phyloP scores from a whole-genome alignment of 2,329 filamentous ascomycete genomes.

The Penicillium hordei region DNA sequence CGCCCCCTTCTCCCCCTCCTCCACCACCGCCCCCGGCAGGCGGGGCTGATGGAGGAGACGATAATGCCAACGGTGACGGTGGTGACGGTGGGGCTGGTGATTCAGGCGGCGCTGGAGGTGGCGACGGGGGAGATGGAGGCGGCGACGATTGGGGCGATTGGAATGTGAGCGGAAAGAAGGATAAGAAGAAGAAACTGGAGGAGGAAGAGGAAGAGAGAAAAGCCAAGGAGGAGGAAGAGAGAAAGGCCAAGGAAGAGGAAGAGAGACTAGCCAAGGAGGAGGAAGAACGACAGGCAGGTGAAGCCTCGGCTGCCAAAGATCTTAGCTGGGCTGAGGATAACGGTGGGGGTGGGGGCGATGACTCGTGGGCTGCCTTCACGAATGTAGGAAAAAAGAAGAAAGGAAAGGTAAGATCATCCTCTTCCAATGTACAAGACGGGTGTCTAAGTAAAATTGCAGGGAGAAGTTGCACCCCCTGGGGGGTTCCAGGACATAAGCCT shows the following conservation, averaged over 20 bases:
- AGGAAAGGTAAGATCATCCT: conserved; percentile 50
- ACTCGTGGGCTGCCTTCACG: conserved; percentile 54
- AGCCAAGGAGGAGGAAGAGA: conserved; percentile 31
- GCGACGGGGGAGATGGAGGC: conserved; percentile 32
- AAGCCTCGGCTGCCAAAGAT: conserved; percentile 32
- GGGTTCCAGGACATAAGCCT: conserved; percentile 70
- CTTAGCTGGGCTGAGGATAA: conserved; percentile 49
- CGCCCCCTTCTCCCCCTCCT: conserved; percentile 15
- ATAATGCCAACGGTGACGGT: conserved; percentile 33
- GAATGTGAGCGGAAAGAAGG: conserved; percentile 34
- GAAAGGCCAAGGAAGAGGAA: conserved; percentile 28
- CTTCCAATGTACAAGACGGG: neutral
- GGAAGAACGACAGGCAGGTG: conserved; percentile 30
- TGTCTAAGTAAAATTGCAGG: conserved; percentile 20
- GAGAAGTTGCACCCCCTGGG: conserved; percentile 42
- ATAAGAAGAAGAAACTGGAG: conserved; percentile 30
- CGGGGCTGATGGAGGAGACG: conserved; percentile 43
- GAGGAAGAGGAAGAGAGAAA: conserved; percentile 34
- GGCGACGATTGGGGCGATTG: conserved; percentile 45
- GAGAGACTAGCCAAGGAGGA: conserved; percentile 28
- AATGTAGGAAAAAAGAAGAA: conserved; percentile 56
- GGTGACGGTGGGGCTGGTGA: conserved; percentile 35
- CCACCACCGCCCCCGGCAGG: conserved; percentile 15
- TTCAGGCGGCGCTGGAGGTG: conserved; percentile 31
- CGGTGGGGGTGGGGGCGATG: conserved; percentile 43